phyloP scores from a whole-genome alignment of 139 green algal species.

The Mesotaenium endlicherianum region DNA sequence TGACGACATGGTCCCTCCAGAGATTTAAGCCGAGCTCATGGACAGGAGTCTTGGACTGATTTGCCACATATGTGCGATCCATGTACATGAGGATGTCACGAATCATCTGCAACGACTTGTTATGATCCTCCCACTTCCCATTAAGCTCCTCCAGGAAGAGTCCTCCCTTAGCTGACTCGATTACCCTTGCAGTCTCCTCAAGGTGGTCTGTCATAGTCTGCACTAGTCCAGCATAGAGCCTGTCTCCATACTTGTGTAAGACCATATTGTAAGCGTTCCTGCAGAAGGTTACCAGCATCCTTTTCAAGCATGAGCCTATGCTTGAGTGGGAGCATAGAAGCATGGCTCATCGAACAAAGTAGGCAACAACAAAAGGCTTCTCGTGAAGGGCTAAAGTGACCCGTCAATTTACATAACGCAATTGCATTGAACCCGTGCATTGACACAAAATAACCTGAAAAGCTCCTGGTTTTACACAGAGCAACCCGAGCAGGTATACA shows the following conservation, averaged over 20 bases:
- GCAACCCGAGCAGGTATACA: too few species aligned
- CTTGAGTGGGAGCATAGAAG: too few species aligned
- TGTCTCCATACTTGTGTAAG: slow-evolving; percentile 91
- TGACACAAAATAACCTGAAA: too few species aligned
- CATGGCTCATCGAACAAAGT: too few species aligned
- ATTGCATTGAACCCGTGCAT: too few species aligned
- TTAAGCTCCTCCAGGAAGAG: slow-evolving; percentile 86
- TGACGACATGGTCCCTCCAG: slow-evolving; percentile 86
- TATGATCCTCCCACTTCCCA: slow-evolving; percentile 83
- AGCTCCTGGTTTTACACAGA: too few species aligned
- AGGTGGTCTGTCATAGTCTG: slow-evolving; percentile 76
- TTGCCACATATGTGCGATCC: slow-evolving; percentile 93
- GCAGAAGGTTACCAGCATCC: too few species aligned
- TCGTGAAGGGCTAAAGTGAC: too few species aligned
- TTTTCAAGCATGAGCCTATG: too few species aligned
- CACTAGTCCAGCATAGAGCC: slow-evolving; percentile 84
- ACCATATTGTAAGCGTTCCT: slow-evolving; percentile 99
- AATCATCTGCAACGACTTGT: slow-evolving; percentile 93
- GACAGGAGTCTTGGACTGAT: slow-evolving; percentile 84
- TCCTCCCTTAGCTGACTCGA: slow-evolving; percentile 73
- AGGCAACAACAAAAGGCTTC: too few species aligned
- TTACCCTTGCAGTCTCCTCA: slow-evolving; percentile 60
- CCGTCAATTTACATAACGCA: too few species aligned
- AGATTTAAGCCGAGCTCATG: slow-evolving; percentile 88
- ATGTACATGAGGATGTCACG: slow-evolving; percentile 99